These are phyloP conservation scores for Dactylellina cionopaga DNA, from an alignment of 2,329 filamentous ascomycete genomes.

Conservation along the genomic window DNA sequence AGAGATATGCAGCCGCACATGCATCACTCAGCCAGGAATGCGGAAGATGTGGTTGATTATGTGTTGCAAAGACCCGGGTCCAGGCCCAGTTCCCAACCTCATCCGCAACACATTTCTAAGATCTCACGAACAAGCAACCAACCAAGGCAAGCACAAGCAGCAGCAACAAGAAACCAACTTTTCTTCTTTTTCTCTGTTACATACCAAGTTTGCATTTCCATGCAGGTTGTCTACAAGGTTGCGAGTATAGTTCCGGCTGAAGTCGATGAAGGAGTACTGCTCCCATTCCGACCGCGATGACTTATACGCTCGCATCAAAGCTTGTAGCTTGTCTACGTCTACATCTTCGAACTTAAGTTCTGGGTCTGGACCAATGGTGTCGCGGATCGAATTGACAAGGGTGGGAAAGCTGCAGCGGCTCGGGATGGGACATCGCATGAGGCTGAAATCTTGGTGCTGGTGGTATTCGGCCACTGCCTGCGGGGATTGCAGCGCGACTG, in stretches of 20 bases:
- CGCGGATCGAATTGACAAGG: slow-evolving; percentile 34
- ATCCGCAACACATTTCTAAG: slow-evolving; percentile 52
- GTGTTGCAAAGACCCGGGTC: slow-evolving; percentile 45
- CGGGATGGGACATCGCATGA: neutral
- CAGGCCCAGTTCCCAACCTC: slow-evolving; percentile 38
- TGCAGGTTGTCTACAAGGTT: slow-evolving; percentile 74
- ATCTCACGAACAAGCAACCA: neutral
- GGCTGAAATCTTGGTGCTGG: slow-evolving; percentile 18
- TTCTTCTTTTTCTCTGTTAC: neutral
- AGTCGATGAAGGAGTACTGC: slow-evolving; percentile 67
- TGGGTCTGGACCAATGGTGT: slow-evolving; percentile 33
- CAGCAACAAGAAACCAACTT: slow-evolving; percentile 20
- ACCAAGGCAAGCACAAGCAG: slow-evolving; percentile 54
- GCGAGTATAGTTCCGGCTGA: slow-evolving; percentile 68
- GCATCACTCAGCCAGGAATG: slow-evolving; percentile 4
- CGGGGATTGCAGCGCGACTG: slow-evolving; percentile 39
- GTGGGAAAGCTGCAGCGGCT: slow-evolving; percentile 7
- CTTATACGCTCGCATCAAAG: slow-evolving; percentile 68
- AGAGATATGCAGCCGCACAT: slow-evolving; percentile 9
- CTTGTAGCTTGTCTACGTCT: slow-evolving; percentile 68
- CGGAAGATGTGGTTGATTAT: slow-evolving; percentile 31
- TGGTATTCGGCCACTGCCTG: slow-evolving; percentile 37
- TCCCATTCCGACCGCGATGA: slow-evolving; percentile 69
- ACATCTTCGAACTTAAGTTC: slow-evolving; percentile 64
- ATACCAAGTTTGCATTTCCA: slow-evolving; percentile 71